Evolutionary conservation across 257 asterid genomes (phyloP).

Genomic region (Hygrophila difformis): DNA sequence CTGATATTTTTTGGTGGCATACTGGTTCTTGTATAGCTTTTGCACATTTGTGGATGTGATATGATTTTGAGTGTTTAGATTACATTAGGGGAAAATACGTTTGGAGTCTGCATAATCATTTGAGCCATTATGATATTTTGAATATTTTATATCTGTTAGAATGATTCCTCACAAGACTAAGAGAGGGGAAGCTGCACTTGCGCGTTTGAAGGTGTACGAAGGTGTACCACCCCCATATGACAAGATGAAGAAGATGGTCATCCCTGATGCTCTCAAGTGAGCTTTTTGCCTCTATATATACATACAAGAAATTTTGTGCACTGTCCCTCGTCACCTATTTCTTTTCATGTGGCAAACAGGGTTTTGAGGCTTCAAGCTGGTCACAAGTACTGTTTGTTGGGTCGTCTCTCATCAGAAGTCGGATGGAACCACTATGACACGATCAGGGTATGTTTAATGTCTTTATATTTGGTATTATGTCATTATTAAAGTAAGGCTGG

Average conservation of each 20-base stretch:
- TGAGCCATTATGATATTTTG: too few relatives aligned
- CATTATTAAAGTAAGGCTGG: too few relatives aligned
- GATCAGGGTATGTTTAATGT: constrained; percentile 37
- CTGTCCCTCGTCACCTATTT: too few relatives aligned
- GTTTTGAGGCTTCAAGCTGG: constrained; percentile 89
- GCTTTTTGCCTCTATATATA: not conserved
- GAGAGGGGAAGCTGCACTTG: constrained; percentile 40
- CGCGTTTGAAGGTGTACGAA: constrained; percentile 34
- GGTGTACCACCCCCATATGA: constrained; percentile 42
- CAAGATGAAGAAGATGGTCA: constrained; percentile 38
- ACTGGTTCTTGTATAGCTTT: too few relatives aligned
- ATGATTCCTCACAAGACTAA: constrained; percentile 46
- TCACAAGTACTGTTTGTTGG: constrained; percentile 77
- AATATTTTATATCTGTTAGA: too few relatives aligned
- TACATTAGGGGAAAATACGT: too few relatives aligned
- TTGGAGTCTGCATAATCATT: too few relatives aligned
- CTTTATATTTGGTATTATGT: too few relatives aligned
- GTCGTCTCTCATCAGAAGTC: constrained; percentile 80
- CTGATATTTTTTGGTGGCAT: too few relatives aligned
- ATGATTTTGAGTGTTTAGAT: too few relatives aligned
- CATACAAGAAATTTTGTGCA: too few relatives aligned
- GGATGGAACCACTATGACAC: constrained; percentile 94
- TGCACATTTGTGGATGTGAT: too few relatives aligned
- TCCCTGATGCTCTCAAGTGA: constrained; percentile 50
- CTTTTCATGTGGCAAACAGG: constrained; percentile 23